Conservation (phyloP, 1,139 yeast genomes). For the Taiozyma onychis region DNA sequence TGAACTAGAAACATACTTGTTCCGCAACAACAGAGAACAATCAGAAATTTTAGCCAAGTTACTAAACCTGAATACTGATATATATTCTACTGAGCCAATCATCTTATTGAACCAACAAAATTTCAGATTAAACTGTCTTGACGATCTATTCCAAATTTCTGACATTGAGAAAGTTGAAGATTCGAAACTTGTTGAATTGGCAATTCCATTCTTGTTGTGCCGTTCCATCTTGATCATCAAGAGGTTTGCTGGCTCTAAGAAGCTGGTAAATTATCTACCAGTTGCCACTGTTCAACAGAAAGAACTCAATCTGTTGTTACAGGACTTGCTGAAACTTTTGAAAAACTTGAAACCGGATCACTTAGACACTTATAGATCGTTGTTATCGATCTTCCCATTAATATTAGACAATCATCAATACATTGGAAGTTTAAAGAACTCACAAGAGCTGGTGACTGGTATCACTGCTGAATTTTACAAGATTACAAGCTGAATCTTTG, state of each 20-base stretch:
- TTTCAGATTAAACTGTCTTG: slow-evolving; percentile 43
- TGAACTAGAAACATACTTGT: slow-evolving; percentile 35
- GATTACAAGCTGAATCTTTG: slow-evolving; percentile 8
- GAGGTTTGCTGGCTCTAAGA: slow-evolving; percentile 47
- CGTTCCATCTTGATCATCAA: slow-evolving; percentile 47
- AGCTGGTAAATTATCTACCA: slow-evolving; percentile 46
- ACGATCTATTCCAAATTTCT: slow-evolving; percentile 37
- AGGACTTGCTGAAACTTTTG: slow-evolving; percentile 29
- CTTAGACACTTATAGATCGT: slow-evolving; percentile 15
- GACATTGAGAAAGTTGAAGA: slow-evolving; percentile 14
- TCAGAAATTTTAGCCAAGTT: slow-evolving; percentile 27
- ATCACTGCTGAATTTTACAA: slow-evolving; percentile 20
- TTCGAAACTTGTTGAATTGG: slow-evolving; percentile 19
- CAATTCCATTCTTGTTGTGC: slow-evolving; percentile 38
- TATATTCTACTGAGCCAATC: slow-evolving; percentile 39
- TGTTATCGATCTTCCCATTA: slow-evolving; percentile 31
- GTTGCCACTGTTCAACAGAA: slow-evolving; percentile 44
- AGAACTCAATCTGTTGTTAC: slow-evolving; percentile 37
- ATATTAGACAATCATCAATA: slow-evolving; percentile 27
- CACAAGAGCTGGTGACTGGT: slow-evolving; percentile 12
- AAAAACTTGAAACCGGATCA: slow-evolving; percentile 12
- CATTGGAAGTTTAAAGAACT: slow-evolving; percentile 10
- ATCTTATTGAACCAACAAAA: slow-evolving; percentile 31
- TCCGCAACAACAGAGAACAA: slow-evolving; percentile 26
- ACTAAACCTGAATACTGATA: slow-evolving; percentile 29